Percentiles rank a stretch among this genome's conserved stretches.
Conservation (phyloP, 768 basidiomycete genomes). For the Gymnopilus dilepis region DNA sequence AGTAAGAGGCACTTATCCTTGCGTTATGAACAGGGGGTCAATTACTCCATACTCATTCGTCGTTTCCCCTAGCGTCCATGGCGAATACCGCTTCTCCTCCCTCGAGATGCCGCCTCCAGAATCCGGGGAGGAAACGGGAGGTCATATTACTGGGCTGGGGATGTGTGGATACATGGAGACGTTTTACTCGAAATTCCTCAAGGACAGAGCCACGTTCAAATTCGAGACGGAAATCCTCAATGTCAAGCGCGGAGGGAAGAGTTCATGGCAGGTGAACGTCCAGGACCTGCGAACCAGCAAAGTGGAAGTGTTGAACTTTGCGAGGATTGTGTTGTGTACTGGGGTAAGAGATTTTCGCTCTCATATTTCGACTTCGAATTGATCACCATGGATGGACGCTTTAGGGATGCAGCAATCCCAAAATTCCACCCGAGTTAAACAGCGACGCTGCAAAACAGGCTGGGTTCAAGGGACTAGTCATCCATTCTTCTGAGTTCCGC, state of each 20-base stretch:
- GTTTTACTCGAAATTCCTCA: conserved; percentile 46
- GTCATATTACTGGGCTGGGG: conserved; percentile 55
- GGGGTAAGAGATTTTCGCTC: conserved; percentile 38
- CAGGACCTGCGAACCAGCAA: conserved; percentile 19
- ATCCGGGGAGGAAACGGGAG: conserved; percentile 37
- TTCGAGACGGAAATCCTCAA: not conserved
- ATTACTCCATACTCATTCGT: too few relatives aligned
- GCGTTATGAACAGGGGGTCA: too few relatives aligned
- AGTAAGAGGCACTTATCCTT: too few relatives aligned
- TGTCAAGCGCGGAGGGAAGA: not conserved
- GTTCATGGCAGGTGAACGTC: conserved; percentile 8
- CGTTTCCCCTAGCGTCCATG: conserved; percentile 55
- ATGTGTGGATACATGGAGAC: conserved; percentile 57
- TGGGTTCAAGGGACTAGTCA: conserved; percentile 38
- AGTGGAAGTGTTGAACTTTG: conserved; percentile 32
- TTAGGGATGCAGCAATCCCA: conserved; percentile 58
- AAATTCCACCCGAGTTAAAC: conserved; percentile 46
- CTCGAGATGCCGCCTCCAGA: conserved; percentile 55
- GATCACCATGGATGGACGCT: not conserved
- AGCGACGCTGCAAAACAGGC: conserved; percentile 37
- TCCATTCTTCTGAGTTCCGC: conserved; percentile 56
- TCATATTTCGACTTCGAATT: not conserved
- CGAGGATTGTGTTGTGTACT: conserved; percentile 60
- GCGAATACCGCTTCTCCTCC: conserved; percentile 62
- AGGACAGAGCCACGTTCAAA: not conserved